These are phyloP conservation scores for Magnusiomyces suaveolens DNA, from an alignment of 1,139 yeast genomes.

Conservation along the genomic window DNA sequence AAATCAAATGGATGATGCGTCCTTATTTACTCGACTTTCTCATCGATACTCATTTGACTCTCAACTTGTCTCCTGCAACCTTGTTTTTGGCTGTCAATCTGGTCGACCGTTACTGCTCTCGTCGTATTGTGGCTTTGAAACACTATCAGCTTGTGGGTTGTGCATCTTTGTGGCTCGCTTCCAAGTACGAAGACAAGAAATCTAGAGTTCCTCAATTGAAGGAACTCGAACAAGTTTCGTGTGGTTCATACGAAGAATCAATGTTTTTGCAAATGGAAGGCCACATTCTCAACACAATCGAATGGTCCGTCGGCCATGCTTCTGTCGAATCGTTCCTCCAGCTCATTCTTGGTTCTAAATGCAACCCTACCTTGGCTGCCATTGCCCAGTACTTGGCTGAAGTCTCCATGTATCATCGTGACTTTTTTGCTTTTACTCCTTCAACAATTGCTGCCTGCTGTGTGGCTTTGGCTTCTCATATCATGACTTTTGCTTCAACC, in stretches of 20 bases:
- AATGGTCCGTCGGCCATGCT: conserved; percentile 72
- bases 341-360: conserved; percentile 22
- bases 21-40: conserved; percentile 79
- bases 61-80: conserved; percentile 73
- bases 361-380: conserved; percentile 28
- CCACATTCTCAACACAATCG: conserved; percentile 75
- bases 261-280: conserved; percentile 96
- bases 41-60: conserved; percentile 70
- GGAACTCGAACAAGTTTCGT: conserved; percentile 69
- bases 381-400: conserved; percentile 62
- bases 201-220: conserved; percentile 72
- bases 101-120: conserved; percentile 86
- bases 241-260: conserved; percentile 75
- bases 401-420: conserved; percentile 61
- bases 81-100: conserved; percentile 71
- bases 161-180: conserved; percentile 91
- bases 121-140: conserved; percentile 79
- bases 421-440: conserved; percentile 52
- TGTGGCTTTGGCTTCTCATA: conserved; percentile 63
- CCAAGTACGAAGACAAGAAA: conserved; percentile 89
- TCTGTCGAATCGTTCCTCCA: conserved; percentile 34
- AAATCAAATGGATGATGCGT: conserved; percentile 88
- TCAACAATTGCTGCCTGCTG: conserved; percentile 62
- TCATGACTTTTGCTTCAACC: conserved; percentile 36
- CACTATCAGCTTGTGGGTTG: conserved; percentile 92